phyloP scores from a whole-genome alignment of 2,329 filamentous ascomycete species.

The Diaporthe batatas region DNA sequence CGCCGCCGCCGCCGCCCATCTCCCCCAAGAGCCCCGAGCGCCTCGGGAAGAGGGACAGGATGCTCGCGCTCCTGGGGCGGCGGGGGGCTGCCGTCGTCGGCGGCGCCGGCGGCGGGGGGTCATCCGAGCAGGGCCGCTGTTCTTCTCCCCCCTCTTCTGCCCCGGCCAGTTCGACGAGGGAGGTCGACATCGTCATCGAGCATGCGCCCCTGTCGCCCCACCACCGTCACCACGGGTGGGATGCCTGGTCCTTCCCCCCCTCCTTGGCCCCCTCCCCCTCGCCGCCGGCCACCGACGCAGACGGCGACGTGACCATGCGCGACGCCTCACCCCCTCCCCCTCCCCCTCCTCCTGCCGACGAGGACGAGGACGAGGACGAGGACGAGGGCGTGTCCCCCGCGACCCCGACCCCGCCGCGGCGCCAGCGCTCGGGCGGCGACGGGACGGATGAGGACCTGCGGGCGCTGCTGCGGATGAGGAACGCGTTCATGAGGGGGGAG shows the following conservation, averaged over 20 bases:
- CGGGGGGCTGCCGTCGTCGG: not conserved
- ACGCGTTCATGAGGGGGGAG: conserved; percentile 38
- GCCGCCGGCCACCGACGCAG: not conserved
- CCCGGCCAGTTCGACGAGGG: too few species aligned
- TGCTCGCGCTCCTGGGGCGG: conserved; percentile 26
- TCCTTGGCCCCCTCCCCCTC: not conserved
- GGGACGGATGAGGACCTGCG: conserved; percentile 15
- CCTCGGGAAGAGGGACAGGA: not conserved
- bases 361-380: not conserved
- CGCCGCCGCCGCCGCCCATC: too few species aligned
- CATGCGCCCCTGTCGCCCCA: not conserved
- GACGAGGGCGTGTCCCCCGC: not conserved
- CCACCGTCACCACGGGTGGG: not conserved
- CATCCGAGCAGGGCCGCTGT: too few species aligned
- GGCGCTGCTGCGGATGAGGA: conserved; percentile 35
- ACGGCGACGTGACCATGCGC: conserved; percentile 26
- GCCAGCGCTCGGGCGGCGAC: not conserved
- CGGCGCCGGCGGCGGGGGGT: too few species aligned
- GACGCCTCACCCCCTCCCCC: not conserved
- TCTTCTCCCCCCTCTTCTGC: too few species aligned
- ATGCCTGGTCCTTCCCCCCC: not conserved
- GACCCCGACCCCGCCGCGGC: not conserved
- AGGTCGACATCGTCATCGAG: too few species aligned
- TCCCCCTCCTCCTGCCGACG: not conserved
- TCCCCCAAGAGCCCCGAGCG: conserved; percentile 10